Conservation (phyloP, 2,329 filamentous ascomycete genomes). For the Botrytis fragariae region DNA sequence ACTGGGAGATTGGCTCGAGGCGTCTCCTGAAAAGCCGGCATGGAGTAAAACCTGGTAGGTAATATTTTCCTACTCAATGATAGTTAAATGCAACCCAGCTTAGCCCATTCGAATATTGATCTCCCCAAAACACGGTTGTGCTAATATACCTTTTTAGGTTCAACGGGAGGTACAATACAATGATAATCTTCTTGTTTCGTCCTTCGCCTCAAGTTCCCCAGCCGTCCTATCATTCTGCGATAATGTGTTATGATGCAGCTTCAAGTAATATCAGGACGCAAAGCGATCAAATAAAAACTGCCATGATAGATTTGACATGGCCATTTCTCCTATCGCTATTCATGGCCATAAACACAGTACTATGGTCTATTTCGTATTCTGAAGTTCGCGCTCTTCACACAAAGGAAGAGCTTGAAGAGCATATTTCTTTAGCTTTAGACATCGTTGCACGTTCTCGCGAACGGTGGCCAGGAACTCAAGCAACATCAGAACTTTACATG, state of each 20-base stretch:
- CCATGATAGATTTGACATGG: slow-evolving; percentile 85
- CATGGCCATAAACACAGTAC: slow-evolving; percentile 84
- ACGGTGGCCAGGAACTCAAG: slow-evolving; percentile 86
- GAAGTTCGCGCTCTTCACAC: slow-evolving; percentile 73
- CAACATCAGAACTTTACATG: slow-evolving; percentile 81
- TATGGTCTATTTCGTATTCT: slow-evolving; percentile 88
- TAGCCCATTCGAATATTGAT: background rate
- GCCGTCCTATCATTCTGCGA: slow-evolving; percentile 75
- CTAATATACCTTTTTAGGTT: slow-evolving; percentile 49
- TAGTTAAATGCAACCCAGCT: slow-evolving; percentile 21
- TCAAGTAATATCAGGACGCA: slow-evolving; percentile 79
- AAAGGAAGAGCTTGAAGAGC: slow-evolving; percentile 71
- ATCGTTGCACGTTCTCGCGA: slow-evolving; percentile 78
- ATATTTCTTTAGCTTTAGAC: slow-evolving; percentile 72
- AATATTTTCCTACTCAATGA: background rate
- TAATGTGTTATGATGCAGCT: slow-evolving; percentile 79
- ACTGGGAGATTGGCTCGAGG: slow-evolving; percentile 75
- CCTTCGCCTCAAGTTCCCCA: slow-evolving; percentile 90
- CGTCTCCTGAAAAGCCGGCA: slow-evolving; percentile 65
- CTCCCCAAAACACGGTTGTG: slow-evolving; percentile 7
- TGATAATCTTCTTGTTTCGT: slow-evolving; percentile 83
- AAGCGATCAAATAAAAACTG: slow-evolving; percentile 72
- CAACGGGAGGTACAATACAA: slow-evolving; percentile 72
- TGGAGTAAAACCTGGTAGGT: slow-evolving; percentile 77
- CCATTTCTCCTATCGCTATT: slow-evolving; percentile 87